Base-by-base conservation (phyloP, 2,329 filamentous ascomycete genomes). In the Sporothrix brasiliensis region DNA sequence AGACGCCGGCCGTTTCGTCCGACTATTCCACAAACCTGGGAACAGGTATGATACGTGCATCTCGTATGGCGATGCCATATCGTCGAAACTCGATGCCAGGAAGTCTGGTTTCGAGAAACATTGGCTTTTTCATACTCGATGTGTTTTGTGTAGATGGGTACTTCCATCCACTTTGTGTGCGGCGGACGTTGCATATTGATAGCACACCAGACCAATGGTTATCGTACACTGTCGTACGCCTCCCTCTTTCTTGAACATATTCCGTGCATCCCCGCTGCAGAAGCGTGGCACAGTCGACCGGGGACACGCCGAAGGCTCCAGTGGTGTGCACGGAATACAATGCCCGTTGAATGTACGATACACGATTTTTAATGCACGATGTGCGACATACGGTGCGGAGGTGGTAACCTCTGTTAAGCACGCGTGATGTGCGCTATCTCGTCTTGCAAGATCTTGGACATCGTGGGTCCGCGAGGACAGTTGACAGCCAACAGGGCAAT, bases 251-350 rank as follows among this genome's bases (percentile, higher is more conserved):
- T 21, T 21, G 10, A 13, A 27, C n/a, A 5, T 39, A 61, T 61
- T 44, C 56, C 58, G 58, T 63, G 58, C 58, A 27, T 63, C 58
- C 56, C 58, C 58, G 39, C 58, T 47, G 58, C 58, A 63, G 58
- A 16, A 27, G 58, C 21, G 58, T 63, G 58, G 58, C 58, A 63
- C 58, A 47, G 58, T 63, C 41, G 39, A 34, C 58, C 39, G 58
- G 39, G 58, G 21, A 44, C 58, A 63, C 56, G 58, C 58, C 34
- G 39, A 47, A 13, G 13, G 41, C 41, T 16, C 41, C 39, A 24
- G 3, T 10, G 41, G 58, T 58, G n/a, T 21, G 58, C n/a, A 47
- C 27, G 58, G 24, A 47, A 27, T n/a, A 24, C 21, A 2, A n/a
- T 41, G 44, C 44, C 44, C 54, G 54, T 58, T 56, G 54, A 58